A percentile compares a stretch with the other conserved stretches of the same genome.
phyloP scores from a whole-genome alignment of 305 asterid genomes.

The Ilex paraguariensis region DNA sequence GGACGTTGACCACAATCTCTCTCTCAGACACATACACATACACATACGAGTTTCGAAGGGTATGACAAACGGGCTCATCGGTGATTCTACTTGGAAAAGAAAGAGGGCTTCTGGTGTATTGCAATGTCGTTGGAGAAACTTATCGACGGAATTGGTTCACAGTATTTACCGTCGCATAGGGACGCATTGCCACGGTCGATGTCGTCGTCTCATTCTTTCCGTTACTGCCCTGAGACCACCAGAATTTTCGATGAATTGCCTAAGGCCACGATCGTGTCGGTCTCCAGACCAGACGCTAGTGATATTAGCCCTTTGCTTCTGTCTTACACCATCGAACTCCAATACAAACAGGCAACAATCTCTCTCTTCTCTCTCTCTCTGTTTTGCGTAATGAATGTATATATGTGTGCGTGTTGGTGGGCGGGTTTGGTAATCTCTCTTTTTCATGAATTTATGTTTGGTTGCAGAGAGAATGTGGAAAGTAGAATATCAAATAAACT shows the following conservation, averaged over 20 bases:
- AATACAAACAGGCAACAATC: conserved; percentile 63
- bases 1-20: no score
- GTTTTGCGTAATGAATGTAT: not conserved
- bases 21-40: no score
- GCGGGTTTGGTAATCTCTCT: no score
- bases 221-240: conserved; percentile 30
- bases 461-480: no score
- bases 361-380: not conserved
- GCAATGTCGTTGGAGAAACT: conserved; percentile 74
- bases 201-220: conserved; percentile 50
- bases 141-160: conserved; percentile 28
- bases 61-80: not conserved
- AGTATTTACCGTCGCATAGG: not conserved
- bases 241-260: conserved; percentile 85
- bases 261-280: conserved; percentile 54
- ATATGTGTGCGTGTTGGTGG: no score
- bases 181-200: conserved; percentile 7
- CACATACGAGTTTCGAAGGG: no score
- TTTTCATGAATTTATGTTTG: no score
- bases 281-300: conserved; percentile 75
- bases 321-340: conserved; percentile 73
- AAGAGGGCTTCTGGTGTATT: no score
- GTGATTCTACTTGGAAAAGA: no score
- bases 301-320: conserved; percentile 86
- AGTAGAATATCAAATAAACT: no score